Evolutionary conservation across 257 asterid species (phyloP), one percentile per base, ranked within the genome.

Genomic region (Agastache rugosa): DNA sequence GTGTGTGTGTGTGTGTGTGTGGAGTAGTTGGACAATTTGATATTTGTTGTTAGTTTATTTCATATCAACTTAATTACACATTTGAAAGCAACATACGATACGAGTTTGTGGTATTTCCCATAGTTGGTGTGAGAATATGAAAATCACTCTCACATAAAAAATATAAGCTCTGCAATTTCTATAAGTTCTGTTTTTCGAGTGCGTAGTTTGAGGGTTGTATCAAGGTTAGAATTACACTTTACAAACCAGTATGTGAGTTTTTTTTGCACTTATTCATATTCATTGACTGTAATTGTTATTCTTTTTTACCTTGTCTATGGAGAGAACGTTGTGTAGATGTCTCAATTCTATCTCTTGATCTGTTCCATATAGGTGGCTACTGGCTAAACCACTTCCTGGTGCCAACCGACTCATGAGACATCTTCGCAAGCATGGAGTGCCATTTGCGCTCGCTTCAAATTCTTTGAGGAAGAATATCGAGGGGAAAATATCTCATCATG

Each of bases 321-420:
- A 35, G 41, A 63, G 44, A 39, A 2, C 60, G 48, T 56, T 25
- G 54, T 22, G 2, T 11, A 11, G 51, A 22, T 59, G 34, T 71
- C 69, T 55, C 44, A 27, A 2, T 69, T 25, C 14, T 72, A 31
- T 53, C 42, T 61, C 66, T 8, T 48, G 14, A 6, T 42, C 19
- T 76, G 69, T 79, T 74, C 11, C 19, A 41, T 80, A 6, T 67
- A 93, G 98, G 86, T 89, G 96, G 97, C 63, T 58, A 73, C 78
- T 80, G 79, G 88, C 96, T 4, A 89, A 87, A 79, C 83, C 93
- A 53, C 96, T 93, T 80, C 98, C 98, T 17, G 97, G 97, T 60
- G 98, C 87, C 50, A 87, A 88, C 75, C 96, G 97, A 42, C 88
- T 93, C 20, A 85, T 93, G 88, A 75, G 63, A 47, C 96, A 93